Evolutionary conservation across 306 rosid species (phyloP).

Genomic region (Acacia acuminata): DNA sequence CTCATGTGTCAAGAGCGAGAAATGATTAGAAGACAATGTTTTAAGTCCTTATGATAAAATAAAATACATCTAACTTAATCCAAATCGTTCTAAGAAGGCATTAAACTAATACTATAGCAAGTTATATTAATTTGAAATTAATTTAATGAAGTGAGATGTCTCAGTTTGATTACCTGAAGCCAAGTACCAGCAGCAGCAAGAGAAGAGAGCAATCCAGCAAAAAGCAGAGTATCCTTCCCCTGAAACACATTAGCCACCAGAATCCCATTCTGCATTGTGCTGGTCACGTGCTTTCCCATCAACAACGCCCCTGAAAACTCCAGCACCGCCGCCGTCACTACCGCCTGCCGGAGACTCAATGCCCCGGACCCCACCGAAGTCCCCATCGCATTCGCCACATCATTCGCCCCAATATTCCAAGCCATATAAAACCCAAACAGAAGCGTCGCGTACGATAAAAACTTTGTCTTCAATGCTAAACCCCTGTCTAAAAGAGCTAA

Average conservation of each 20-base stretch:
- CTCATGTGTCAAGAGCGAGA: not conserved
- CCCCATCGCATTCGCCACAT: constrained; percentile 99
- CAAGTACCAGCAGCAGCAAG: constrained; percentile 99
- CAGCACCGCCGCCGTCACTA: constrained; percentile 76
- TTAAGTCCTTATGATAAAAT: not conserved
- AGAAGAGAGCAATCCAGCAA: constrained; percentile 88
- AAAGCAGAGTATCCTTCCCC: constrained; percentile 70
- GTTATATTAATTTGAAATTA: not conserved
- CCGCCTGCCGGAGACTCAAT: constrained; percentile 80
- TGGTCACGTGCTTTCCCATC: constrained; percentile 90
- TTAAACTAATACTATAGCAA: not conserved
- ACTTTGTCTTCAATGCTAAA: constrained; percentile 59
- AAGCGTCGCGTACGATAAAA: constrained; percentile 63
- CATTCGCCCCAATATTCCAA: constrained; percentile 99
- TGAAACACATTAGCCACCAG: constrained; percentile 76
- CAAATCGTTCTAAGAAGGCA: not conserved
- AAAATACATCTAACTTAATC: not conserved
- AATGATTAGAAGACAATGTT: not conserved
- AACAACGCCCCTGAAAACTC: constrained; percentile 86
- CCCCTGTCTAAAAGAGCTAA: constrained; percentile 67
- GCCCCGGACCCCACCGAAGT: constrained; percentile 98
- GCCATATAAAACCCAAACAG: constrained; percentile 96
- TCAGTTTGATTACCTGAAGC: constrained; percentile 67
- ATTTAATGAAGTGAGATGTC: no score
- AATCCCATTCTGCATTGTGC: constrained; percentile 96